These are phyloP conservation scores for Rhazya stricta DNA, from an alignment of 257 asterid species.

Conservation along the genomic window DNA sequence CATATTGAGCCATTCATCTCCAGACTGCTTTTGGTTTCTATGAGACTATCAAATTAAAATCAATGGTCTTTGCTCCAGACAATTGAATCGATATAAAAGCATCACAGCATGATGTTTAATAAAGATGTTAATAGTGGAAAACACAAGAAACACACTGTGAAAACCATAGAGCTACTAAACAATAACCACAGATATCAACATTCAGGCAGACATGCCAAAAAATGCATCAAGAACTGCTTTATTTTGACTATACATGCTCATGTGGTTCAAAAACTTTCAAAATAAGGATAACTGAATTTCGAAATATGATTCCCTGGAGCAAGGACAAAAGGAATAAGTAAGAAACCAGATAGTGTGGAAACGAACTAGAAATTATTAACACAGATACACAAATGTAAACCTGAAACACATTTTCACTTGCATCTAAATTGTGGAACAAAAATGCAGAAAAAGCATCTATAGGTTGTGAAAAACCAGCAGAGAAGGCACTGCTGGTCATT, in stretches of 20 bases:
- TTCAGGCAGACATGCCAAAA: not conserved
- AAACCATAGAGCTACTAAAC: not conserved
- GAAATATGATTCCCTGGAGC: not conserved
- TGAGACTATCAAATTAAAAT: not conserved
- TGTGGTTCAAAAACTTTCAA: not conserved
- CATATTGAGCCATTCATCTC: not conserved
- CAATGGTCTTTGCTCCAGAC: not conserved
- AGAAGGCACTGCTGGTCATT: not conserved
- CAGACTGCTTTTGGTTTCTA: not conserved
- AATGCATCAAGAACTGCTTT: not conserved
- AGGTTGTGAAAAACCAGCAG: no score
- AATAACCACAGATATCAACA: not conserved
- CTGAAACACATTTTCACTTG: not conserved
- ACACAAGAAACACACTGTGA: not conserved
- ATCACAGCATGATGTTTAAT: not conserved
- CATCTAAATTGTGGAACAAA: not conserved
- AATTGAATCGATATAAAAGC: not conserved
- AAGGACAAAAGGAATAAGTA: not conserved
- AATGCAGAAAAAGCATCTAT: not conserved
- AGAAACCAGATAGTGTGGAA: not conserved
- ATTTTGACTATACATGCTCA: not conserved
- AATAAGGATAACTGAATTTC: not conserved
- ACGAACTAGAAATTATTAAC: not conserved
- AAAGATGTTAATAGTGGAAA: not conserved
- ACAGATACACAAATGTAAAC: not conserved